Conservation (phyloP, 306 rosid genomes). For the Quercus ilex region DNA sequence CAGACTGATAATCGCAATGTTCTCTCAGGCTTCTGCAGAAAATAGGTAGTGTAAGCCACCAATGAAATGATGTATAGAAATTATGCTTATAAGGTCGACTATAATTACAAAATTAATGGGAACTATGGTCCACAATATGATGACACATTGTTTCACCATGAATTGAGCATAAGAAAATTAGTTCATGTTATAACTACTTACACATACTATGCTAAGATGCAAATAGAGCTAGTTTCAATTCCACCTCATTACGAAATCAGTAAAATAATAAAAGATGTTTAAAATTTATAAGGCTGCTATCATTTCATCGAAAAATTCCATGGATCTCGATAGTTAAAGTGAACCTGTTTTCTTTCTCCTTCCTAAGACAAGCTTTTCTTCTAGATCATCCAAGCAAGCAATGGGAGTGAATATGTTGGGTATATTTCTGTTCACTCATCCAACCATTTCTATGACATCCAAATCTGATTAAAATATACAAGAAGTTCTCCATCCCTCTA, state of each 20-base stretch:
- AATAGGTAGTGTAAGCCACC: slow-evolving; percentile 26
- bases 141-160: not conserved
- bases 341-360: not conserved
- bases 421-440: too few species aligned
- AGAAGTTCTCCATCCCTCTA: too few species aligned
- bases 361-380: not conserved
- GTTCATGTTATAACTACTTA: not conserved
- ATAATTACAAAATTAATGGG: not conserved
- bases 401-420: not conserved
- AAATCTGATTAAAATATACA: too few species aligned
- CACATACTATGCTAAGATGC: not conserved
- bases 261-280: not conserved
- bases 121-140: not conserved
- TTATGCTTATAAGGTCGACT: slow-evolving; percentile 6
- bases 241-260: not conserved
- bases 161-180: not conserved
- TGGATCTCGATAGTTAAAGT: not conserved
- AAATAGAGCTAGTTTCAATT: not conserved
- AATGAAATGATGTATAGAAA: not conserved
- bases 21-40: slow-evolving; percentile 80
- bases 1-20: slow-evolving; percentile 69
- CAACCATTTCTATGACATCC: too few species aligned
- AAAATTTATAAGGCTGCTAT: not conserved
- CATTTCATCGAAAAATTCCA: not conserved
- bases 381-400: not conserved